Evolutionary conservation across 164 flowering plant genomes (phyloP), one percentile per base, ranked within the genome.

Genomic region (Litsea cubeba): DNA sequence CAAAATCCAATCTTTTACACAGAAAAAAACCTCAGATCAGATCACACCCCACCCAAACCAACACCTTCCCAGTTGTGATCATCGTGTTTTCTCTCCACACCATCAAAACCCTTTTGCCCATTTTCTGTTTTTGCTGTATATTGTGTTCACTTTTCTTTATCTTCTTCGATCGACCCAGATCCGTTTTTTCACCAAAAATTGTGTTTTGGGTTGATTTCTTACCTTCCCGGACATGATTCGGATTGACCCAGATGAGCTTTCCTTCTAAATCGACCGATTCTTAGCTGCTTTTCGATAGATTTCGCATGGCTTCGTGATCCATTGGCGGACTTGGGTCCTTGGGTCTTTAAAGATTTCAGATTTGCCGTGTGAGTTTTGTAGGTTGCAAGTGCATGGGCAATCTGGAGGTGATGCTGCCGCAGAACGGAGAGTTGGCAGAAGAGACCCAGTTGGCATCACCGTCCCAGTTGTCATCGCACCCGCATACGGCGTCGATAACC

Each of bases 371-470:
- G 65, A 26, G 24, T 5, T 17, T 71, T 22, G n/a, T 12, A 58
- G 66, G n/a, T 30, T 69, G 25, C 60, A 72, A 74, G 74, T 80
- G 85, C 79, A 80, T 83, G 85, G 81, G 83, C 75, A 83, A 83
- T 76, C 81, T 75, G 35, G 79, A 78, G 74, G 73, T 30, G 74
- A 64, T 73, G 75, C 46, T 54, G 64, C 72, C 66, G 32, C 77
- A 74, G 18, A 69, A 71, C 67, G 79, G 85, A 76, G 35, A 54
- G 60, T 70, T 58, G 68, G 28, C 46, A n/a, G 80, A 75, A 32
- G 83, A 74, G 22, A 49, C 58, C 28, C n/a, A 65, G 18, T 69
- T 60, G n/a, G 50, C 70, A 25, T 46, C 51, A 7, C 68, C 76
- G 2, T 18, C 68, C 6, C 72, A 70, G 25, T 62, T 79, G 11